phyloP scores from a whole-genome alignment of 192 early-diverging fungal genomes.

The Coemansia sp. region DNA sequence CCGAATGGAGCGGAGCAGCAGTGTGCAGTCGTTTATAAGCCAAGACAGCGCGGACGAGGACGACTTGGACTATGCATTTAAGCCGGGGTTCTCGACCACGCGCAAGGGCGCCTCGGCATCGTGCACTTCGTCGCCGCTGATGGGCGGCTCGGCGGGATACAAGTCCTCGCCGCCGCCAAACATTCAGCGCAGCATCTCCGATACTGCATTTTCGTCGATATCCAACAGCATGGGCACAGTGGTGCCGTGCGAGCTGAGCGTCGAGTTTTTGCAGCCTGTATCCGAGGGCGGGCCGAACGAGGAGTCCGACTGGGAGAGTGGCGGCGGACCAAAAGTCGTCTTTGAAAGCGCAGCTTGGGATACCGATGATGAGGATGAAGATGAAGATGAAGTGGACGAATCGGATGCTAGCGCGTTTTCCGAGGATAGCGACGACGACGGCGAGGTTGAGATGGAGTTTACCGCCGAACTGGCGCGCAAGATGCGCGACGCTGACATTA shows the following conservation, averaged over 20 bases:
- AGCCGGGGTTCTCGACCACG: slow-evolving; percentile 19
- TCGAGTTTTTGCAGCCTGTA: slow-evolving; percentile 13
- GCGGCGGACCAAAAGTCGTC: background rate
- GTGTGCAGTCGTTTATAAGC: slow-evolving; percentile 1
- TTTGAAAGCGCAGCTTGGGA: slow-evolving; percentile 4
- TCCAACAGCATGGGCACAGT: background rate
- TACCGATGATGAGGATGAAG: slow-evolving; percentile 6
- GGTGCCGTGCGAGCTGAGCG: slow-evolving; percentile 7
- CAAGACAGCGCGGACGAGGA: slow-evolving; percentile 20
- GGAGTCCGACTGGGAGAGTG: background rate
- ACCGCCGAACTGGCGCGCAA: background rate
- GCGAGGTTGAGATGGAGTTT: background rate
- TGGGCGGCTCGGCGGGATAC: background rate
- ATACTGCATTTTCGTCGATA: slow-evolving; percentile 4
- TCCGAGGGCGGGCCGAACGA: background rate
- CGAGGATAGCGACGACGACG: background rate
- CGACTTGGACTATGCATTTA: slow-evolving; percentile 19
- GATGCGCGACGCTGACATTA: background rate
- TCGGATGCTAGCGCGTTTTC: slow-evolving; percentile 1
- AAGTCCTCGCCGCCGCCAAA: slow-evolving; percentile 2
- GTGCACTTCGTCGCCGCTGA: slow-evolving; percentile 19
- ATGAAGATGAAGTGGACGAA: slow-evolving; percentile 9
- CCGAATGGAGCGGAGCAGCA: slow-evolving; percentile 8
- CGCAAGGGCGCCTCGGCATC: slow-evolving; percentile 2
- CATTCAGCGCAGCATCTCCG: slow-evolving; percentile 23